Base-by-base conservation (phyloP, 2,329 filamentous ascomycete species). In the Clonostachys rhizophaga region DNA sequence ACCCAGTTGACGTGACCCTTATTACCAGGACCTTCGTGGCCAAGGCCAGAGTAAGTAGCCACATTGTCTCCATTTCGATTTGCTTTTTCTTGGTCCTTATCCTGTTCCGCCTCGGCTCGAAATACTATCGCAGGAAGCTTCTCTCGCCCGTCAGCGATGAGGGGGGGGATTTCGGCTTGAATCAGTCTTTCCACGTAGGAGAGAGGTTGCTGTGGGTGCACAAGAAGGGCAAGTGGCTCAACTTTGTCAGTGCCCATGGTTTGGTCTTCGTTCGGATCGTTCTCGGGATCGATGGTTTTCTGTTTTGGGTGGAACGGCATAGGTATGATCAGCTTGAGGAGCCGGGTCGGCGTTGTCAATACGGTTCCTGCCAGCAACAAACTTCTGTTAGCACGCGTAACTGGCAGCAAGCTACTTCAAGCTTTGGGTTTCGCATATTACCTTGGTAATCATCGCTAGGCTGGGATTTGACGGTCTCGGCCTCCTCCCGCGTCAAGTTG, bases 111-210 rank as follows among this genome's bases (percentile, higher is more conserved):
- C 55, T 92, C 84, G 11, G 91, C 91, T 33, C 88, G 79, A 60
- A 96, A 96, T 36, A 84, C 81, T 2, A 96, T 79, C 35, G 76
- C 79, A 0, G 90, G 89, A 2, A 88, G 77, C 52, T 85, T 84
- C 52, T 89, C 82, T n/a, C 70, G 70, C 7, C 81, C 79, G 9
- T 85, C 80, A 43, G 83, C 78, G 1, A 78, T 71, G 2, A 92
- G 72, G 0, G 81, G 80, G 0, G 89, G 88, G 0, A 96, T 74
- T 64, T 96, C 91, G 46, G 89, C 87, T 60, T 96, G 91, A 42
- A 96, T 91, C 4, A 96, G 72, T 9, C 89, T 82, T 63, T 95
- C 89, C 40, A 96, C 82, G 63, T 96, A 95, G 9, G 89, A 95
- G 4, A 96, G 76, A 0, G 91, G 91, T 60, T 96, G 91, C 52